These are phyloP conservation scores for Lentinula novae-zelandiae DNA, from an alignment of 1,284 basidiomycete genomes.

Conservation along the genomic window DNA sequence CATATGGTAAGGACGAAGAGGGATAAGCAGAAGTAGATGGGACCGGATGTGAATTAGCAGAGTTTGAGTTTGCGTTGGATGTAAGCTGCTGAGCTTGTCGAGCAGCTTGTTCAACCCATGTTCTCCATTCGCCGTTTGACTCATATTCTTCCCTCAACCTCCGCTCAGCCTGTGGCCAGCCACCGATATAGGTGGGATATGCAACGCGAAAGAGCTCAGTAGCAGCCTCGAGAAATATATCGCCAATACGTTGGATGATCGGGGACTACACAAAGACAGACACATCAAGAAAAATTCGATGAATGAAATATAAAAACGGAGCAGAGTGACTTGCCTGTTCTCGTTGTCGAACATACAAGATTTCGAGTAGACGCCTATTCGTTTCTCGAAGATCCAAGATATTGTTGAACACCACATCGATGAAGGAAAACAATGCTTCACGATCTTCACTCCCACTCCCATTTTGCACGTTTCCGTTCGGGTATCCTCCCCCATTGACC, in stretches of 20 bases:
- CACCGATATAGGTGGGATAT: conserved; percentile 86
- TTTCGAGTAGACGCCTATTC: conserved; percentile 79
- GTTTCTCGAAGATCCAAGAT: conserved; percentile 80
- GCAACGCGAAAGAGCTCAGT: conserved; percentile 43
- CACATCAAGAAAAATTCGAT: neutral
- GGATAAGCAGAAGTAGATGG: neutral
- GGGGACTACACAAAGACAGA: neutral
- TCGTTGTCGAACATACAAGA: conserved; percentile 83
- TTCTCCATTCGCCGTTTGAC: conserved; percentile 76
- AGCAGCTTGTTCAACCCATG: conserved; percentile 51
- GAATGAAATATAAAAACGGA: conserved; percentile 29
- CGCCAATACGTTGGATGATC: neutral
- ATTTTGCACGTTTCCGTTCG: neutral
- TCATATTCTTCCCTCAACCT: conserved; percentile 83
- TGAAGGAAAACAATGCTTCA: conserved; percentile 47
- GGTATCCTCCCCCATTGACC: neutral
- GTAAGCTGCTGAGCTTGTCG: conserved; percentile 46
- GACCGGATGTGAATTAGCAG: neutral
- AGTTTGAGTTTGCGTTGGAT: neutral
- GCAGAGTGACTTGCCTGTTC: conserved; percentile 61
- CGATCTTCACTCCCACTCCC: neutral
- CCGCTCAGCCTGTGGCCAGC: conserved; percentile 84
- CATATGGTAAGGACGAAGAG: neutral
- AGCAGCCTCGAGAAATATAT: conserved; percentile 17
- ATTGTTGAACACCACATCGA: conserved; percentile 86